Percentiles rank a stretch among this genome's conserved stretches.
Evolutionary conservation across 495 filamentous ascomycete species (phyloP).

Genomic region (Tuber melanosporum): DNA sequence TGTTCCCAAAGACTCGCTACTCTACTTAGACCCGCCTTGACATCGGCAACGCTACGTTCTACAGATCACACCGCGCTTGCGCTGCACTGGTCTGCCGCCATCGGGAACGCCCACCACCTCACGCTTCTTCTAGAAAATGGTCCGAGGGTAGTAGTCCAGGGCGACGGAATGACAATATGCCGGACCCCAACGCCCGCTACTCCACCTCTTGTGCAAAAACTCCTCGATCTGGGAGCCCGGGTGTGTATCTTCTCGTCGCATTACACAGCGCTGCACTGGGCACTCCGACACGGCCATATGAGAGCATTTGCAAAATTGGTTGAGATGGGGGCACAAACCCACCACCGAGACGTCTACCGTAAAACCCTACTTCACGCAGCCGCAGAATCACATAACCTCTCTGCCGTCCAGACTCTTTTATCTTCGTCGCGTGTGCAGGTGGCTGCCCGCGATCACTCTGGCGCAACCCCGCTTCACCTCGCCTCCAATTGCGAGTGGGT

Average conservation of each 20-base stretch:
- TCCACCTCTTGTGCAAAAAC: not conserved
- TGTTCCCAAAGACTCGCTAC: not conserved
- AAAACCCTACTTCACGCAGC: not conserved
- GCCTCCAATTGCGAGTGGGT: not conserved
- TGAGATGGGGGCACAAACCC: not conserved
- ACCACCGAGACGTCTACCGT: not conserved
- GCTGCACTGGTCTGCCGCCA: not conserved
- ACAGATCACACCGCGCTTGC: not conserved
- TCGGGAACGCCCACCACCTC: not conserved
- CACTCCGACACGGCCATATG: not conserved
- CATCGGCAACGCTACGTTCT: not conserved
- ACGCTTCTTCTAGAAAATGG: not conserved
- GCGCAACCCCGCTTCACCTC: not conserved
- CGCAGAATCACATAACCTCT: not conserved
- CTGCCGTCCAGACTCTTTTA: not conserved
- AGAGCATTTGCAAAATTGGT: not conserved
- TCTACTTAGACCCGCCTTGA: not conserved
- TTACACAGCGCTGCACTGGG: not conserved
- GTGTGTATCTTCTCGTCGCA: not conserved
- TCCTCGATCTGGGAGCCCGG: not conserved
- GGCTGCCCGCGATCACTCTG: not conserved
- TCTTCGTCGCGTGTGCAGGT: not conserved
- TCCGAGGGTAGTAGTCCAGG: not conserved
- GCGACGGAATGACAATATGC: not conserved
- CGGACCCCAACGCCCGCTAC: not conserved